Base-by-base conservation (phyloP, 176 grass and related monocot genomes). In the Triticum dicoccoides region DNA sequence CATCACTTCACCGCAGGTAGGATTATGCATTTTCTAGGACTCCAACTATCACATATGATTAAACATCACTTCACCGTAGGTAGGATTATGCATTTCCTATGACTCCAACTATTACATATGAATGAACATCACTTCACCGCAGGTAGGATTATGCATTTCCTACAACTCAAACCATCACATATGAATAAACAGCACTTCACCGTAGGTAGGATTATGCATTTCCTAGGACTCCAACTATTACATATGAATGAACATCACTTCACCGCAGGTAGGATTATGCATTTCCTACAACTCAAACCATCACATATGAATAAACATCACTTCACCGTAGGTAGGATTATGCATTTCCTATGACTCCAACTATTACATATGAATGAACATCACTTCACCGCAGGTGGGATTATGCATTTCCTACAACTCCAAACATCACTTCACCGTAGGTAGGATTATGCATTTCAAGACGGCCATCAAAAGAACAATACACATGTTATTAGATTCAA, bases 191-290 rank as follows among this genome's bases (percentile, higher is more conserved):
- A 84, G 64, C 37, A 24, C 30, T 78, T 82, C 71, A 24, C 14
- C 17, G 47, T 61, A 67, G 25, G 15, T 76, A 27, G 38, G 14
- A 63, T 71, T 2, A 47, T 76, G 25, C 52, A 81, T 42, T n/a
- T 52, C 59, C 59, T 76, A 25, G 27, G 34, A 37, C 27, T 20
- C 18, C 17, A 84, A 77, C 41, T 24, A 35, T 51, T 1, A 66
- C 20, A 58, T 66, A 29, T n/a, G 45, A 85, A 82, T 80, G 68
- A 61, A 27, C 35, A 87, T 77, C 35, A 23, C 38, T 78, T 82
- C 71, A 20, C 27, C 11, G 61, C 68, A 68, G 25, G 17, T 76
- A 27, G 38, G 21, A 70, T 78, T 4, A 49, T 76, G 25, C 52
- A 81, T 44, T 33, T 52, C 61, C 61, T 77, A 27, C 20, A 37